A percentile compares a stretch with the other conserved stretches of the same genome.
These are phyloP conservation scores for Pseudognaphalium luteoalbum DNA, from an alignment of 129 eudicot species.

Conservation along the genomic window DNA sequence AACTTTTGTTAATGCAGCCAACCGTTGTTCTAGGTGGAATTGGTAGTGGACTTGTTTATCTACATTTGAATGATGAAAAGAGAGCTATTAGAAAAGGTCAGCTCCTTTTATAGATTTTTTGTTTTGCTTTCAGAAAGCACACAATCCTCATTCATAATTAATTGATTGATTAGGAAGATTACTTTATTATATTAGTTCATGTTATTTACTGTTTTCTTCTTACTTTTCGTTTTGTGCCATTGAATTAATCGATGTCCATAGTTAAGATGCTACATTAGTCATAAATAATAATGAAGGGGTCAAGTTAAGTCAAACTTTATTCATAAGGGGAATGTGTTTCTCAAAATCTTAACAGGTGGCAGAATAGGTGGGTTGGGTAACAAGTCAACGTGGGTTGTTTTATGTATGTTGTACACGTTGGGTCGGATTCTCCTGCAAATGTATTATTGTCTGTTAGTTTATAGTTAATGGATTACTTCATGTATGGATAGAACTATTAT, in stretches of 20 bases:
- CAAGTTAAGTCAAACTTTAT: neutral
- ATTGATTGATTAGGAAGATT: neutral
- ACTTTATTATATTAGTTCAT: neutral
- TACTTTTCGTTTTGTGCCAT: neutral
- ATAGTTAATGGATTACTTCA: too few species aligned
- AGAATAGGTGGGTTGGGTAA: neutral
- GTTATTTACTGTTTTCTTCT: too few species aligned
- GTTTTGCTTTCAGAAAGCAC: neutral
- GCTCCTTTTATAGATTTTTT: neutral
- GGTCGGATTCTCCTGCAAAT: too few species aligned
- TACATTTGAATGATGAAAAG: constrained; percentile 72
- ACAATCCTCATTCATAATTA: neutral
- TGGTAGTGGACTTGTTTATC: constrained; percentile 53
- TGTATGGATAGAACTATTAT: too few species aligned
- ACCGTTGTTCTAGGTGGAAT: constrained; percentile 52
- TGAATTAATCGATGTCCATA: neutral
- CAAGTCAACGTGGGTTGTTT: neutral
- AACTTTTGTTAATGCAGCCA: constrained; percentile 59
- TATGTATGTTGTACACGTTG: neutral
- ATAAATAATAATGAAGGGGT: neutral
- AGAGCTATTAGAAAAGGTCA: constrained; percentile 68
- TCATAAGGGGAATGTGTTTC: neutral
- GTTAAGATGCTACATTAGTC: neutral
- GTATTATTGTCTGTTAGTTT: too few species aligned
- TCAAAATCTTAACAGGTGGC: neutral